These are phyloP conservation scores for Pythium rishiriense DNA, from an alignment of 352 stramenopile genomes.

Conservation along the genomic window DNA sequence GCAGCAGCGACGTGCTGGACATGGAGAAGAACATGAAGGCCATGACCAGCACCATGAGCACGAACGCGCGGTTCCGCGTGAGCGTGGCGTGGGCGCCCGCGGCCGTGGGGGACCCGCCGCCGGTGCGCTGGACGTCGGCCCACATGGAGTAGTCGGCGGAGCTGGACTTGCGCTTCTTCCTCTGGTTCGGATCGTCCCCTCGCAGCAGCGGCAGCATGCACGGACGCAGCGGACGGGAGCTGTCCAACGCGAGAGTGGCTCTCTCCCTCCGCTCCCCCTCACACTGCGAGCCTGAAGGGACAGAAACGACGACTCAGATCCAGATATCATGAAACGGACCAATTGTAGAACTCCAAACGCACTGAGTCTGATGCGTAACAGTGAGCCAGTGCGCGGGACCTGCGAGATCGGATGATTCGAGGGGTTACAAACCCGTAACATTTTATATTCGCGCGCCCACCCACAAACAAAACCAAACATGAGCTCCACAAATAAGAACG, in stretches of 20 bases:
- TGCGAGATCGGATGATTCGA: conserved; percentile 15
- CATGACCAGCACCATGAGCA: conserved; percentile 49
- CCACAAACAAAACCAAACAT: conserved; percentile 13
- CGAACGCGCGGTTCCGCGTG: conserved; percentile 47
- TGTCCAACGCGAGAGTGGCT: conserved; percentile 12
- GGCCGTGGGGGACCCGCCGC: conserved; percentile 22
- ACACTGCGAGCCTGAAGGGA: conserved; percentile 7
- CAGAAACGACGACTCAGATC: conserved; percentile 6
- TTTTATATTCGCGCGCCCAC: conserved; percentile 19
- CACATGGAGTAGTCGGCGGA: conserved; percentile 65
- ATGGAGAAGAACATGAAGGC: conserved; percentile 66
- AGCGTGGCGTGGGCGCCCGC: conserved; percentile 38
- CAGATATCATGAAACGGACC: conserved; percentile 20
- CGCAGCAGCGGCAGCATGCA: conserved; percentile 49
- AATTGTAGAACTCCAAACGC: conserved; percentile 6
- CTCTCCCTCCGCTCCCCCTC: neutral
- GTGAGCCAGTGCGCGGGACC: conserved; percentile 23
- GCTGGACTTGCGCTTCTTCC: conserved; percentile 85
- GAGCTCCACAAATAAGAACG: conserved; percentile 44
- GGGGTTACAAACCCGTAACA: conserved; percentile 1
- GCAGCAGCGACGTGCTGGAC: conserved; percentile 45
- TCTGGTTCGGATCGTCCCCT: conserved; percentile 29
- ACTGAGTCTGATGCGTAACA: conserved; percentile 8
- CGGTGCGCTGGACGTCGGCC: conserved; percentile 37
- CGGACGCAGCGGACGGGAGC: conserved; percentile 6